Base-by-base conservation (phyloP, 2,329 filamentous ascomycete genomes). In the Chrysoporthe cubensis region DNA sequence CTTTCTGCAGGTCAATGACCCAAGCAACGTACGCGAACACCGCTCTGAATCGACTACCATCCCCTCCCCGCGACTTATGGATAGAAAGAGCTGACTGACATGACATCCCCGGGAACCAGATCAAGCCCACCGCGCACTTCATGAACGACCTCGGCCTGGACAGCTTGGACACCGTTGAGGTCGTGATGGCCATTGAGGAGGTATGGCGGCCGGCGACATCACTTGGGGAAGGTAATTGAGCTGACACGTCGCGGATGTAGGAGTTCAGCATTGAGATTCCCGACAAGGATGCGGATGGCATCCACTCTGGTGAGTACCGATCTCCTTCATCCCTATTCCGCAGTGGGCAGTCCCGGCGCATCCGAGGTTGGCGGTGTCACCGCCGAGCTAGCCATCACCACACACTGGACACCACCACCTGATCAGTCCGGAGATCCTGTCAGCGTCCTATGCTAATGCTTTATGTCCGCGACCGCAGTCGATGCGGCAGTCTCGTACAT, bases 131-230 rank as follows among this genome's bases (percentile, higher is more conserved):
- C 65, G 91, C 95, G 69, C 94, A 98, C 88, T 99, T 99, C 84
- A 88, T 93, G 79, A 98, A 97, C 81, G 95, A 99, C 83, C 91
- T 99, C 72, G 96, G 94, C 73, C 86, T 99, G 76, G 96, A 99
- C 85, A 96, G 92, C 83, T 88, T 99, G 81, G 96, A 99, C 81
- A 97, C 96, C 72, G 96, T 99, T 72, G 96, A 99, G 87, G 96
- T 99, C 74, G 96, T 99, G 76, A 99, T 99, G 96, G 96, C 96
- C 73, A 98, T 99, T 83, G 96, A 99, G 88, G 96, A 99, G 90
- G 91, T 94, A 82, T 72, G 81, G 34, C 50, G 13, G 9, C 3
- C 1, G 2, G 57, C 50, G 74, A 66, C 71, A 71, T 50, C 58
- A 26, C 26, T 18, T 61, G n/a, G 5, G 42, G 4, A 34, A 13